Evolutionary conservation across 805 yeast species (phyloP).

Genomic region (Saccharomyces jurei): DNA sequence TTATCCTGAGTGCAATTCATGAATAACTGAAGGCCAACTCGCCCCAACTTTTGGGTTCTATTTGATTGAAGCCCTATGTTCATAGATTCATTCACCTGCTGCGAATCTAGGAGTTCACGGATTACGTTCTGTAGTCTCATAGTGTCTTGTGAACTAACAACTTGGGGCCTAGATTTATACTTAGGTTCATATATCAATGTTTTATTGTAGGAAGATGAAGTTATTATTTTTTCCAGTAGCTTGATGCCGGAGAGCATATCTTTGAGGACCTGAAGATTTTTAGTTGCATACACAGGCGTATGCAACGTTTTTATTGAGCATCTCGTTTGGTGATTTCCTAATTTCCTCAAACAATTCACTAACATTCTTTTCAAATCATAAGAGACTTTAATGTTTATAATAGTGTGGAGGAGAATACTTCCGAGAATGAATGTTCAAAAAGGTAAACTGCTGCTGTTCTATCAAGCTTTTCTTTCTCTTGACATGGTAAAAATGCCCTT

Average conservation of each 20-base stretch:
- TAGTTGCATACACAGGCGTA: slow-evolving; percentile 19
- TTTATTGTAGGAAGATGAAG: slow-evolving; percentile 16
- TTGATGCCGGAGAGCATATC: slow-evolving; percentile 13
- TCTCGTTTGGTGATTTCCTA: not conserved
- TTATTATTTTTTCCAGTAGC: slow-evolving; percentile 16
- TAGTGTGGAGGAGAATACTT: not conserved
- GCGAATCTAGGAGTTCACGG: slow-evolving; percentile 14
- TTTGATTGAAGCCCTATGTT: slow-evolving; percentile 1
- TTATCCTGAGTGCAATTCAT: slow-evolving; percentile 14
- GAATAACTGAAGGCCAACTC: slow-evolving; percentile 23
- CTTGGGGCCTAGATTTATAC: slow-evolving; percentile 17
- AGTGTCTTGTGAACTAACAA: slow-evolving; percentile 17
- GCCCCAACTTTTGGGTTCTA: slow-evolving; percentile 15
- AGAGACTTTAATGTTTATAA: not conserved
- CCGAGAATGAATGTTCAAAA: not conserved
- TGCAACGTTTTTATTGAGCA: slow-evolving; percentile 23
- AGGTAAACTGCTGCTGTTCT: not conserved
- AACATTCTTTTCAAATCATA: not conserved
- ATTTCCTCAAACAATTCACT: not conserved
- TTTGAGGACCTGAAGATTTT: slow-evolving; percentile 7
- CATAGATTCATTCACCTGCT: slow-evolving; percentile 15
- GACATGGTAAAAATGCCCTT: not conserved
- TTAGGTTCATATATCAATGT: slow-evolving; percentile 19
- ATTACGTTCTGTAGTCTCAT: slow-evolving; percentile 14
- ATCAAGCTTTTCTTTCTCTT: not conserved